Base-by-base conservation (phyloP, 2,329 filamentous ascomycete genomes). In the Raffaelea arxii region DNA sequence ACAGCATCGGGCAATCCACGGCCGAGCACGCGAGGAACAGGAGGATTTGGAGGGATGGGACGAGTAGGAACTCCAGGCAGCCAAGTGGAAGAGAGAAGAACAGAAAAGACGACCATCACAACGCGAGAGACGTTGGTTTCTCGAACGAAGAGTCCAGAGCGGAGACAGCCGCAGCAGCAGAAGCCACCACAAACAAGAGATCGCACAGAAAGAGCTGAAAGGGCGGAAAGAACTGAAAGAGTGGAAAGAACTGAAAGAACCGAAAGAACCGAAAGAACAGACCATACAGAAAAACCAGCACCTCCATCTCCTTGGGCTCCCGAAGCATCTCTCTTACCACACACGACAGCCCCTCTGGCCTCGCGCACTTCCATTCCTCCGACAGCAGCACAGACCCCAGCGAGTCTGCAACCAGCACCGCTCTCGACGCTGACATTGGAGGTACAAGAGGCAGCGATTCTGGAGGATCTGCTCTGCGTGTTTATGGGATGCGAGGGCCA, bases 401-500 rank as follows among this genome's bases (percentile, higher is more conserved):
- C 77, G 43, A 68, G 76, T 7, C 71, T 89, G 42, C 81, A 86
- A 38, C 84, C 86, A 1, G 69, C 69, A 42, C 72, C 82, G 6
- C 70, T 97, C 16, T 70, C 75, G 47, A 79, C 86, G 48, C 67
- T 97, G 49, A 80, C 81, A 1, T 68, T 94, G 24, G 84, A 94
- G 53, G 77, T 78, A 3, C 92, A 98, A 63, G 92, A 98, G 66
- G 78, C 81, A 22, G 85, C 80, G 9, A 84, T 98, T 41, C 72
- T 97, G 38, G 90, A 96, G 55, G 92, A 98, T 57, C 67, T 98
- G 16, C 66, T 97, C 30, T 96, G 91, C 60, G 89, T 94, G 5
- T 94, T 97, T 57, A 96, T 98, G 90, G 92, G 92, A 22, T 95
- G 89, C 53, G 92, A 98, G 65, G 92, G 92, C n/a, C 89, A 95